A percentile compares a stretch with the other conserved stretches of the same genome.
phyloP scores from a whole-genome alignment of 2,329 filamentous ascomycete genomes.

The Curvularia eragrostidis region DNA sequence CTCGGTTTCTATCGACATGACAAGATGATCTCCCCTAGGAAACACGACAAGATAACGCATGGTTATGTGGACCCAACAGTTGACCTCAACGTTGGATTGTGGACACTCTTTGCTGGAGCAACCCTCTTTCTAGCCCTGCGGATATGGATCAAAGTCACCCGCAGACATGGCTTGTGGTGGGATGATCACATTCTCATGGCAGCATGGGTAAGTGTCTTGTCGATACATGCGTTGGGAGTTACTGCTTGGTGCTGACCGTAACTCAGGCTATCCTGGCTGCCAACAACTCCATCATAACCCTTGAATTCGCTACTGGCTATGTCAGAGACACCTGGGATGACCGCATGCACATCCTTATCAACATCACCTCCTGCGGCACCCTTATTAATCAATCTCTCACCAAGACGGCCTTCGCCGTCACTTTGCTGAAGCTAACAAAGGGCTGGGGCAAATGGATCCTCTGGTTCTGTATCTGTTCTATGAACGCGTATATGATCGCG shows the following conservation, averaged over 20 bases:
- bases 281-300: constrained; percentile 56
- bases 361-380: constrained; percentile 51
- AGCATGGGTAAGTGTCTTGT: constrained; percentile 42
- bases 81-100: constrained; percentile 48
- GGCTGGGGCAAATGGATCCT: constrained; percentile 54
- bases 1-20: constrained; percentile 23
- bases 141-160: constrained; percentile 48
- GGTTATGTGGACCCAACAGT: constrained; percentile 46
- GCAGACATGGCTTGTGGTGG: constrained; percentile 51
- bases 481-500: constrained; percentile 58
- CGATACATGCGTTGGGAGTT: background rate
- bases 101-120: constrained; percentile 50
- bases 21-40: constrained; percentile 34
- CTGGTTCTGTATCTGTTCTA: constrained; percentile 59
- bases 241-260: constrained; percentile 11
- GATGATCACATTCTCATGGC: constrained; percentile 50
- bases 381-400: constrained; percentile 48
- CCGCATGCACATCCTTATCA: constrained; percentile 62
- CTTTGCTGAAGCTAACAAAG: constrained; percentile 54
- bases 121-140: constrained; percentile 46
- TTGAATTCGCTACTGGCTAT: constrained; percentile 59
- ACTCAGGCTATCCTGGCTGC: constrained; percentile 51
- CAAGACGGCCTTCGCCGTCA: constrained; percentile 52
- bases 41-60: constrained; percentile 27
- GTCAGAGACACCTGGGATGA: constrained; percentile 58